Base-by-base conservation (phyloP, 2,329 filamentous ascomycete genomes). In the Hawksworthiomyces lignivorus region DNA sequence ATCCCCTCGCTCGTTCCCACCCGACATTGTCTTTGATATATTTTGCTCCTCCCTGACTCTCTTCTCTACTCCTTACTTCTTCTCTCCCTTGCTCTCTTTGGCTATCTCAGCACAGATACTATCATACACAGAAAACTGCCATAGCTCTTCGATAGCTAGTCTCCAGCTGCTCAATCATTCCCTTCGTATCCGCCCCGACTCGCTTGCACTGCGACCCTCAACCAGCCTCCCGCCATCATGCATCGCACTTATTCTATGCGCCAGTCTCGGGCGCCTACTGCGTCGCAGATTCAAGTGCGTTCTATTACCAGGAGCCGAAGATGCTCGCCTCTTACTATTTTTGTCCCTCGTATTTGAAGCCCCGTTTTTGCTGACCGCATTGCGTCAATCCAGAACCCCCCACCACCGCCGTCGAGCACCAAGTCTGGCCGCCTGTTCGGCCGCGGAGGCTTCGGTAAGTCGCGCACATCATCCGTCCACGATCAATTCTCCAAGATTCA, bases 201-300 rank as follows among this genome's bases (percentile, higher is more conserved):
- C 35, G 34, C 34, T 22, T 26, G n/a, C n/a, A n/a, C n/a, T n/a
- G n/a, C n/a, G n/a, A n/a, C n/a, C n/a, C 24, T 12, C 24, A 26
- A 26, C 24, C 24, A 26, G 8, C 24, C 24, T 22, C 5, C 20
- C 37, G 28, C 46, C 66, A 68, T 48, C 44, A 98, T 98, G 90
- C 92, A 98, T 78, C 88, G 90, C 65, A 96, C 92, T 52, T 98
- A 97, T 66, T 95, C 88, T 57, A 94, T 96, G 92, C 89, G 92
- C 82, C 85, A 94, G 69, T 84, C 86, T 67, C 83, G 92, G 75
- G 87, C 87, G 66, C 92, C 92, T 36, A 98, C 92, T 52, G 92
- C 92, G 59, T 94, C 88, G 59, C 75, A 79, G 59, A 69, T 80
- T 34, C 74, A 79, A 63, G 75, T 78, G 58, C 48, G 64, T 46